Base-by-base conservation (phyloP, 495 filamentous ascomycete genomes). In the Cudoniella acicularis region DNA sequence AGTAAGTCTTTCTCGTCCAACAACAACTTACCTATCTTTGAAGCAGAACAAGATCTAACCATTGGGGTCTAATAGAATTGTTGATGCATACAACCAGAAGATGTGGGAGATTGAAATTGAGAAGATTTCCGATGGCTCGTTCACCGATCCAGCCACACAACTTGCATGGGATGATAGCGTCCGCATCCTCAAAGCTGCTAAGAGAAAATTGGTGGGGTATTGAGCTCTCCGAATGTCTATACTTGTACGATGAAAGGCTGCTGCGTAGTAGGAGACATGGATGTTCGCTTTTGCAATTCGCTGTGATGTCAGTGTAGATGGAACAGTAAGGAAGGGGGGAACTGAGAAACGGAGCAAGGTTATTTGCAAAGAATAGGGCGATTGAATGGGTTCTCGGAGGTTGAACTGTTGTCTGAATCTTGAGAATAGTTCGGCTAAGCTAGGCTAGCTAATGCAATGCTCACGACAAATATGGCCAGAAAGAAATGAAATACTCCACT, bases 21-120 rank as follows among this genome's bases (percentile, higher is more conserved):
- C n/a, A n/a, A n/a, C n/a, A n/a, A n/a, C 13, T 13, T 22, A 17
- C 30, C 2, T n/a, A 18, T 54, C 49, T 49, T 57, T 51, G 47
- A 25, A 20, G 10, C 2, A 22, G 30, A 36, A 36, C 30, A 36
- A n/a, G n/a, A n/a, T n/a, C 30, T 36, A 36, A 36, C 30, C 13
- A 6, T 13, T 36, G 4, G 30, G 6, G n/a, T 18, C 11, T 42
- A 0, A 6, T 42, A 63, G 61, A 18, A 59, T 63, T 16, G 20
- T 49, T 13, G 36, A 49, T 10, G 61, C 61, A 25, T 63, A 54
- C 25, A 45, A 55, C 2, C 21, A 55, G 17, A 21, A 21, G 16
- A 54, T 63, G 11, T 30, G 36, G 10, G 61, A 63, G 42, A 26
- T 63, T n/a, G 50, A 59, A 21, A 21, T 36, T 10, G 61, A 59